Conservation (phyloP, 2,329 filamentous ascomycete species). For the Torrubiella hemipterigena region DNA sequence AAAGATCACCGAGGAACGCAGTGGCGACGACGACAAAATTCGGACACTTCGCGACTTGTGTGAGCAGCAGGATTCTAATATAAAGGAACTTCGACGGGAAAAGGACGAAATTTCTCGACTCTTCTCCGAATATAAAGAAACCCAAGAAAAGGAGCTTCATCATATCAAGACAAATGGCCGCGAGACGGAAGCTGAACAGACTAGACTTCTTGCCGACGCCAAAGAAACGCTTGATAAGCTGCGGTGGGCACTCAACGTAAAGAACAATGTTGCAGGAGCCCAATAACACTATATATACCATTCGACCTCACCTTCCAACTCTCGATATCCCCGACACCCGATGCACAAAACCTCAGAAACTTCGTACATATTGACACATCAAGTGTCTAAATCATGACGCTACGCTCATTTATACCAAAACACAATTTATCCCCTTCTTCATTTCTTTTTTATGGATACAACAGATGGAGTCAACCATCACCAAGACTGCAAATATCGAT, state of each 20-base stretch:
- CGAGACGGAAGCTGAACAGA: slow-evolving; percentile 48
- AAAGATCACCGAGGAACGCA: slow-evolving; percentile 41
- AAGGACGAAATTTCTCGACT: slow-evolving; percentile 48
- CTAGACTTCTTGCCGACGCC: slow-evolving; percentile 44
- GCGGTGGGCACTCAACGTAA: slow-evolving; percentile 60
- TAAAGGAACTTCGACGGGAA: slow-evolving; percentile 45
- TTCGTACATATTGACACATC: no score
- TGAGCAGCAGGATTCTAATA: slow-evolving; percentile 61
- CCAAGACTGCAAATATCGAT: no score
- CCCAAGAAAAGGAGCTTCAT: slow-evolving; percentile 49
- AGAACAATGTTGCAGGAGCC: slow-evolving; percentile 45
- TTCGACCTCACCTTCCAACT: slow-evolving; percentile 2
- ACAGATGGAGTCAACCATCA: no score
- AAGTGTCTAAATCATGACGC: no score
- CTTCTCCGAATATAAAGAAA: slow-evolving; percentile 53
- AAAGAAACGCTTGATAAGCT: slow-evolving; percentile 53
- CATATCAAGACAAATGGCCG: slow-evolving; percentile 46
- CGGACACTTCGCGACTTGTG: slow-evolving; percentile 54
- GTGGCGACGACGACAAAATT: slow-evolving; percentile 50
- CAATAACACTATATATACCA: slow-evolving; percentile 26
- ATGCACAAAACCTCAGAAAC: no score
- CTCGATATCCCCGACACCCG: not conserved
- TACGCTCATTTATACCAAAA: not conserved
- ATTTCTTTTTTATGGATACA: no score
- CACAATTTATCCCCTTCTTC: no score